Conservation (phyloP, 768 basidiomycete species). For the Psilocybe tampanensis region DNA sequence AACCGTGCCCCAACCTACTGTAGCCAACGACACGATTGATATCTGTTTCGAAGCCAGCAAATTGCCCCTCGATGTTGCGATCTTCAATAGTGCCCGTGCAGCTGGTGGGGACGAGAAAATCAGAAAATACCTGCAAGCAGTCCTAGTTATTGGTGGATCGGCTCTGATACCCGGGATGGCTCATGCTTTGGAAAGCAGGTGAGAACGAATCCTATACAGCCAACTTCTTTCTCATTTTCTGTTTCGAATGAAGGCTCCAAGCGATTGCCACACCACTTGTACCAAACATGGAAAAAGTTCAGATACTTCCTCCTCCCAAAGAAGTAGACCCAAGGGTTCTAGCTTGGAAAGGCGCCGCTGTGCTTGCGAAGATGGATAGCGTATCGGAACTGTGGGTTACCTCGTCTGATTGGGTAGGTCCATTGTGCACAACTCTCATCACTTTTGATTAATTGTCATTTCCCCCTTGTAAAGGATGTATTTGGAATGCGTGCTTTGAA, state of each 20-base stretch:
- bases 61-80: slow-evolving; percentile 88
- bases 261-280: slow-evolving; percentile 85
- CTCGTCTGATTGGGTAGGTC: slow-evolving; percentile 77
- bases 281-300: slow-evolving; percentile 83
- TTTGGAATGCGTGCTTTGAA: slow-evolving; percentile 82
- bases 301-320: slow-evolving; percentile 92
- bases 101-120: slow-evolving; percentile 89
- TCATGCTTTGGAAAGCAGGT: slow-evolving; percentile 89
- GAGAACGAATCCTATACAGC: slow-evolving; percentile 17
- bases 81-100: slow-evolving; percentile 89
- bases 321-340: slow-evolving; percentile 89
- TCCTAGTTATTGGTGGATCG: slow-evolving; percentile 86
- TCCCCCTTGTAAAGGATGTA: slow-evolving; percentile 57
- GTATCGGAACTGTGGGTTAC: slow-evolving; percentile 90
- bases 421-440: not conserved
- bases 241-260: slow-evolving; percentile 53
- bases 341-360: slow-evolving; percentile 93
- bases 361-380: slow-evolving; percentile 90
- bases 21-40: slow-evolving; percentile 65
- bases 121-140: slow-evolving; percentile 84
- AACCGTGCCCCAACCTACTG: slow-evolving; percentile 22
- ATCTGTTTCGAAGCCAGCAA: slow-evolving; percentile 86
- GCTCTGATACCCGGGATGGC: slow-evolving; percentile 81
- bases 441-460: slow-evolving; percentile 9
- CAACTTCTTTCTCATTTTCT: not conserved